Evolutionary conservation across 2,329 filamentous ascomycete genomes (phyloP).

Genomic region (Blastomyces percursus): DNA sequence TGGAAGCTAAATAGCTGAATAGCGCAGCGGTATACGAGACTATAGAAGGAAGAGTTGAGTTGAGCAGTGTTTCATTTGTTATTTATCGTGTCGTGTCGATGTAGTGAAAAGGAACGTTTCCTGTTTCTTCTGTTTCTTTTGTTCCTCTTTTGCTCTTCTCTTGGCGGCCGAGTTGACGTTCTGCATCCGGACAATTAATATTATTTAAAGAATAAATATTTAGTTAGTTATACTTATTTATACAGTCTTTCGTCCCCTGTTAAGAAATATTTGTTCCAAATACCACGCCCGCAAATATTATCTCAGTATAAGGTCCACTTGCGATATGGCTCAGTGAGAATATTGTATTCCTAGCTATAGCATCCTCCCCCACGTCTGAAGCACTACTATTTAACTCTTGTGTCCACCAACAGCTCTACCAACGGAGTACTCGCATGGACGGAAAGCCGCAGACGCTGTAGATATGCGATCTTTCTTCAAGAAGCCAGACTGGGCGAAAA

Average conservation of each 20-base stretch:
- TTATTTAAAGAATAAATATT: neutral
- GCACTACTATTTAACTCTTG: neutral
- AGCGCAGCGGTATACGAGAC: neutral
- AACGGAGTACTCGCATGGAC: neutral
- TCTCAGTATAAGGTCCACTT: neutral
- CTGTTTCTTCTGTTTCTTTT: neutral
- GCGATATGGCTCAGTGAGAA: neutral
- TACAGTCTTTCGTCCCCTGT: neutral
- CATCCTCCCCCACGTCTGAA: too few relatives aligned
- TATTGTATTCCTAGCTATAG: neutral
- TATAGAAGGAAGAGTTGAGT: neutral
- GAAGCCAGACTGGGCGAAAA: constrained; percentile 41
- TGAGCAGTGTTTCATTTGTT: neutral
- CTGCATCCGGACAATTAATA: neutral
- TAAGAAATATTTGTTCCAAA: neutral
- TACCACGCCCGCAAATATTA: neutral
- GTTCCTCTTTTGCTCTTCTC: neutral
- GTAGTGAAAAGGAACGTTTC: neutral
- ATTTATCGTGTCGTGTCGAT: neutral
- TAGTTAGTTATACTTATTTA: too few relatives aligned
- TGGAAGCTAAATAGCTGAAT: neutral
- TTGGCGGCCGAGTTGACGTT: neutral
- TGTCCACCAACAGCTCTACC: neutral
- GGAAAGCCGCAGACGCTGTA: neutral
- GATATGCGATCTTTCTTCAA: constrained; percentile 43